These are phyloP conservation scores for Scopulariopsis brevicaulis DNA, from an alignment of 2,329 filamentous ascomycete species.

Conservation along the genomic window DNA sequence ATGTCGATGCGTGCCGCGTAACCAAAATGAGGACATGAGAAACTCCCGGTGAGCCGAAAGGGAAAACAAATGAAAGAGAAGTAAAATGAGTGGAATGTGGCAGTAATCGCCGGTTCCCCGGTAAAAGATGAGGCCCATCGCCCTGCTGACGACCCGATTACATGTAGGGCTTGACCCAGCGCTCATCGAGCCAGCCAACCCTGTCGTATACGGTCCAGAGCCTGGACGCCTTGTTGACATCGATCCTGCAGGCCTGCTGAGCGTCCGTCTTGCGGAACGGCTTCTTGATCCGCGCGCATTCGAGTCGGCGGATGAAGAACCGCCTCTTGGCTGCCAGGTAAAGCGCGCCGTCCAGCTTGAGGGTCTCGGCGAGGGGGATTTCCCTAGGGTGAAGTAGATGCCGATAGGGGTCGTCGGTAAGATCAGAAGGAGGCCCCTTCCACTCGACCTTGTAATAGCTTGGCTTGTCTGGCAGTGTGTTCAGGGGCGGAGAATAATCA, in stretches of 20 bases:
- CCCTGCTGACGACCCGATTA: neutral
- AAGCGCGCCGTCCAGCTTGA: slow-evolving; percentile 75
- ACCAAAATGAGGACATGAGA: neutral
- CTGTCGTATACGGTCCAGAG: slow-evolving; percentile 83
- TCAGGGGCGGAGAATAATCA: slow-evolving; percentile 61
- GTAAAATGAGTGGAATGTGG: neutral
- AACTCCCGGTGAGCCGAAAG: slow-evolving; percentile 14
- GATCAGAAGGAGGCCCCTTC: slow-evolving; percentile 71
- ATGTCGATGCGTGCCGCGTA: slow-evolving; percentile 1
- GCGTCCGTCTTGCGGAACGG: slow-evolving; percentile 93
- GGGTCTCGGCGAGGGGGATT: slow-evolving; percentile 60
- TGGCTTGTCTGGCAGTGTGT: slow-evolving; percentile 51
- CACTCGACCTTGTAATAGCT: slow-evolving; percentile 76
- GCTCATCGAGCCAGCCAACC: slow-evolving; percentile 66
- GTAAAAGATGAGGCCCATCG: neutral
- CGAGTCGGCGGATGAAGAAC: slow-evolving; percentile 70
- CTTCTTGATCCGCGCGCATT: slow-evolving; percentile 56
- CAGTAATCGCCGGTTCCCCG: neutral
- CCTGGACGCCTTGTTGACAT: slow-evolving; percentile 94
- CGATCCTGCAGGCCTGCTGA: slow-evolving; percentile 94
- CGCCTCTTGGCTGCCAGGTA: slow-evolving; percentile 90
- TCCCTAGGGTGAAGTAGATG: slow-evolving; percentile 70
- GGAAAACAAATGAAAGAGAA: neutral
- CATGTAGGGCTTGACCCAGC: slow-evolving; percentile 23
- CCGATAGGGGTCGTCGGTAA: slow-evolving; percentile 59